Percentiles rank a stretch among this genome's conserved stretches.
Evolutionary conservation across 139 green algal genomes (phyloP).

Genomic region (Chlamydomonas applanata): DNA sequence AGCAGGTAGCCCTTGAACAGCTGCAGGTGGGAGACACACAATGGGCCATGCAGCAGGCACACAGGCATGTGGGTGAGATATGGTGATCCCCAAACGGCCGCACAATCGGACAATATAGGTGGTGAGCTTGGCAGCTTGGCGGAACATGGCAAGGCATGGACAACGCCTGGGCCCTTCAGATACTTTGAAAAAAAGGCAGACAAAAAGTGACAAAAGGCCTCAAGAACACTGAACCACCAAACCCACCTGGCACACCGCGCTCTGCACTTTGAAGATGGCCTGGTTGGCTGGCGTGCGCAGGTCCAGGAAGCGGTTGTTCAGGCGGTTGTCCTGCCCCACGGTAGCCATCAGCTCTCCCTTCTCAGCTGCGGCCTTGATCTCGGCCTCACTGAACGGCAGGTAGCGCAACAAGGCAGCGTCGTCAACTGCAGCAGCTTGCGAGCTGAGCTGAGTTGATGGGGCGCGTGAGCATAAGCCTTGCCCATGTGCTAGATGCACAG

Average conservation of each 20-base stretch:
- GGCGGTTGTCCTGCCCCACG: slow-evolving; percentile 85
- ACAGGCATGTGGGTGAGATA: background rate
- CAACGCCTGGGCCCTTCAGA: background rate
- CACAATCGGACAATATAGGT: too few species aligned
- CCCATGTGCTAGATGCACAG: too few species aligned
- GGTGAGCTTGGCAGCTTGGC: background rate
- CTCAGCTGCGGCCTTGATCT: slow-evolving; percentile 50
- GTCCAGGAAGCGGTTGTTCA: slow-evolving; percentile 93
- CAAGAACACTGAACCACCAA: background rate
- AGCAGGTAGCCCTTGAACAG: slow-evolving; percentile 86
- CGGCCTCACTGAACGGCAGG: slow-evolving; percentile 25
- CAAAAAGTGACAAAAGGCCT: too few species aligned
- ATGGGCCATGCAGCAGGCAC: too few species aligned
- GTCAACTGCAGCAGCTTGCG: slow-evolving; percentile 1
- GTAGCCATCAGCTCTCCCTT: slow-evolving; percentile 71
- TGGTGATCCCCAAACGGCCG: too few species aligned
- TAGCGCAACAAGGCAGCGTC: slow-evolving; percentile 1
- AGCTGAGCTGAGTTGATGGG: background rate
- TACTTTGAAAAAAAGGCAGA: too few species aligned
- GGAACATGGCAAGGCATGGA: background rate
- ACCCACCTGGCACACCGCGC: slow-evolving; percentile 75
- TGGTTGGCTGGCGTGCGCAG: slow-evolving; percentile 97
- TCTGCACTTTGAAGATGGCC: slow-evolving; percentile 95
- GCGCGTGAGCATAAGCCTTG: background rate
- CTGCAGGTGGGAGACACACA: slow-evolving; percentile 30